Conservation (phyloP, 345 rosid genomes). For the Clarkia xantiana region DNA sequence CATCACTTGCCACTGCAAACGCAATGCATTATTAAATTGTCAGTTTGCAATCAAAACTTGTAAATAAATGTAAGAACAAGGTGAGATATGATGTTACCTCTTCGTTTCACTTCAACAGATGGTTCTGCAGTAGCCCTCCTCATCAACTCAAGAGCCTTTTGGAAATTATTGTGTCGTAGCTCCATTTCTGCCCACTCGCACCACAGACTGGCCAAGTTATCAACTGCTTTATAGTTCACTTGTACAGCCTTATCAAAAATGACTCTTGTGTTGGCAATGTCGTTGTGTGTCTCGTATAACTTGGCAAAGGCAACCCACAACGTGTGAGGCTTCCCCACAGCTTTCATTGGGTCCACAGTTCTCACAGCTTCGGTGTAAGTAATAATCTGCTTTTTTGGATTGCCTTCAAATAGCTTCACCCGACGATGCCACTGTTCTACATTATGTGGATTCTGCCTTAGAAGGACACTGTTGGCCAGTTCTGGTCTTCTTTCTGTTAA, state of each 20-base stretch:
- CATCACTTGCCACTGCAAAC: slow-evolving; percentile 78
- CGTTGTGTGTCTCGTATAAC: slow-evolving; percentile 71
- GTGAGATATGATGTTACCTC: slow-evolving; percentile 25
- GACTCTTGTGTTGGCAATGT: slow-evolving; percentile 74
- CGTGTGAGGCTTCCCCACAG: slow-evolving; percentile 94
- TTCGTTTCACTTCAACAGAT: slow-evolving; percentile 84
- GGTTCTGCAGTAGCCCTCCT: slow-evolving; percentile 96
- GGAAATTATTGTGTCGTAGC: slow-evolving; percentile 66
- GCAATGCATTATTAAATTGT: slow-evolving; percentile 3
- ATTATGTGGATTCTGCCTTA: slow-evolving; percentile 94
- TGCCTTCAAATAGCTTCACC: slow-evolving; percentile 79
- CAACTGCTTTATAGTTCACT: slow-evolving; percentile 77
- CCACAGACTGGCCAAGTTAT: slow-evolving; percentile 89
- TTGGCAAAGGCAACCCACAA: slow-evolving; percentile 90
- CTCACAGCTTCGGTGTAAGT: slow-evolving; percentile 95
- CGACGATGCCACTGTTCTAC: slow-evolving; percentile 98
- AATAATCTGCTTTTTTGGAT: slow-evolving; percentile 78
- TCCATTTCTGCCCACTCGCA: slow-evolving; percentile 99
- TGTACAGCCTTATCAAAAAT: slow-evolving; percentile 96
- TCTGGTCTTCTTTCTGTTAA: slow-evolving; percentile 81
- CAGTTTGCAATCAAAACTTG: background rate
- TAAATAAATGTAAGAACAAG: background rate
- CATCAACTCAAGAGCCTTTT: slow-evolving; percentile 78
- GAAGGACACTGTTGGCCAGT: slow-evolving; percentile 80
- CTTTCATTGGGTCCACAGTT: slow-evolving; percentile 91